Evolutionary conservation across 495 filamentous ascomycete genomes (phyloP), one percentile per base, ranked within the genome.

Genomic region (Aspergillus taichungensis): DNA sequence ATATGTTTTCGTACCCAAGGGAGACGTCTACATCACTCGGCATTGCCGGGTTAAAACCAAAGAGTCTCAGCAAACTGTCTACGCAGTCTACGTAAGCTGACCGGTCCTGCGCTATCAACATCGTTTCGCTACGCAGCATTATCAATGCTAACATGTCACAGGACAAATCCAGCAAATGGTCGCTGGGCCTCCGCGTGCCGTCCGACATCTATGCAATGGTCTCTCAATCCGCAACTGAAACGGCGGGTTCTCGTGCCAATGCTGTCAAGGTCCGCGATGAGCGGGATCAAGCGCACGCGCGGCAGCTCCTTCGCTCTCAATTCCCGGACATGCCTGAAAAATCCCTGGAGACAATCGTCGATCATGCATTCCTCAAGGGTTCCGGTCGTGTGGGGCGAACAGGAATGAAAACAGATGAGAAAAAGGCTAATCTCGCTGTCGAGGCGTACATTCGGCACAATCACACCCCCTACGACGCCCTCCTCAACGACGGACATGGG

Each of bases 391-490:
- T 79, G 0, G 74, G 74, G 0, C 59, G 75, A 5, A 63, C 63
- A 0, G 47, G 53, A 6, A 63, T 48, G 27, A 55, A 54, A 7
- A 44, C 56, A 0, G 66, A 75, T 33, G 50, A 60, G 18, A 51
- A 56, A 2, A 74, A 69, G 47, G 67, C 64, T 2, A 37, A 46
- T 2, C 42, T 72, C 28, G 75, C 74, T 4, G 69, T 73, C 3
- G 68, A 74, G 40, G 75, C 75, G 12, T 68, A 77, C 59, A 64
- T 77, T 38, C 62, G 75, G 35, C 74, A 77, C 50, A 54, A 43
- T 1, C 64, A 71, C 48, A 77, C 73, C 0, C 48, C 55, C 5
- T 79, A 77, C 42, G 72, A 77, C 8, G 40, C 34, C 7, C 42
- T 75, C 12, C 55, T 77, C 10, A 48, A 54, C 4, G 41, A 45